Evolutionary conservation across 768 basidiomycete genomes (phyloP).

Genomic region (Agaricus sinodeliciosus): DNA sequence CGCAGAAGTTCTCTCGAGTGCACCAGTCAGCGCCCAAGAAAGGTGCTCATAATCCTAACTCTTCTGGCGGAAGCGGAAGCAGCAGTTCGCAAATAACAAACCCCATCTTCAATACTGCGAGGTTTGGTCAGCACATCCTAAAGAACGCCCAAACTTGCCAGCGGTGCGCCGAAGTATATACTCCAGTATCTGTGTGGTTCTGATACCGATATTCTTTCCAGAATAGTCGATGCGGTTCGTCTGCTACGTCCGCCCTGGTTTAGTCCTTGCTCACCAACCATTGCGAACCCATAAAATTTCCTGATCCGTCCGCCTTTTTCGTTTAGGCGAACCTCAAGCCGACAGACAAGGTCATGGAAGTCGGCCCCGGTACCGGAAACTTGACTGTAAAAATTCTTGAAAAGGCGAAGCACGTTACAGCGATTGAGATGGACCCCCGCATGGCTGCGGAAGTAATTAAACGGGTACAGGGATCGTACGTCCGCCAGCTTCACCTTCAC

Average conservation of each 20-base stretch:
- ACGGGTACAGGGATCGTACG: slow-evolving; percentile 96
- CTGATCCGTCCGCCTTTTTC: not conserved
- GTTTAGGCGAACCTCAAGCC: slow-evolving; percentile 81
- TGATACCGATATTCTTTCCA: slow-evolving; percentile 14
- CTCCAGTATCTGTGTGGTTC: not conserved
- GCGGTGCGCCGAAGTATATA: slow-evolving; percentile 43
- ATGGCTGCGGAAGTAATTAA: slow-evolving; percentile 99
- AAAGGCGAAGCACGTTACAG: slow-evolving; percentile 87
- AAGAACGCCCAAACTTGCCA: slow-evolving; percentile 91
- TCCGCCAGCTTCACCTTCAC: slow-evolving; percentile 17
- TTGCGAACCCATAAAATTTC: too few species aligned
- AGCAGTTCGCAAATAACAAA: slow-evolving; percentile 52
- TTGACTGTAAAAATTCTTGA: slow-evolving; percentile 90
- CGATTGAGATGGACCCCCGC: slow-evolving; percentile 96
- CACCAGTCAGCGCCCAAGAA: slow-evolving; percentile 59
- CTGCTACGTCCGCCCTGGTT: not conserved
- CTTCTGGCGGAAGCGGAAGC: not conserved
- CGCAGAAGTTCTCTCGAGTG: slow-evolving; percentile 61
- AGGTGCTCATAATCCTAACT: slow-evolving; percentile 27
- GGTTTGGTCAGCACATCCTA: slow-evolving; percentile 96
- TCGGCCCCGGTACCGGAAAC: slow-evolving; percentile 97
- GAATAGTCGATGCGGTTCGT: slow-evolving; percentile 41
- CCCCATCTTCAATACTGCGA: slow-evolving; percentile 90
- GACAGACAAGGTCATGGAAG: slow-evolving; percentile 94
- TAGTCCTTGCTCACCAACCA: not conserved